These are phyloP conservation scores for Aspergillus pseudoglaucus DNA, from an alignment of 2,329 filamentous ascomycete species.

Conservation along the genomic window DNA sequence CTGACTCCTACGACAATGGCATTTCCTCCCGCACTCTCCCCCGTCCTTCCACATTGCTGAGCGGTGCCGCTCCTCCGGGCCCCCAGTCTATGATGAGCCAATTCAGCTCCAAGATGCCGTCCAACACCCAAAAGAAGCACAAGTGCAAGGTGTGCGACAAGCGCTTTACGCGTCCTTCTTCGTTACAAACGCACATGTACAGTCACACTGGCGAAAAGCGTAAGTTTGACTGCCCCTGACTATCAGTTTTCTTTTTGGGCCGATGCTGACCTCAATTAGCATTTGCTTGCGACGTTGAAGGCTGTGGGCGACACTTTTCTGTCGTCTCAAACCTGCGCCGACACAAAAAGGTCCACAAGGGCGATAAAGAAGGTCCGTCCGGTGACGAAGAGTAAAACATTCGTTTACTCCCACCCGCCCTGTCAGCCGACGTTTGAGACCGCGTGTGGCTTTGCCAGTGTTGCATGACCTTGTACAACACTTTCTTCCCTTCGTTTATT, in stretches of 20 bases:
- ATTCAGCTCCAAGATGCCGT: constrained; percentile 93
- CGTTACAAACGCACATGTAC: constrained; percentile 95
- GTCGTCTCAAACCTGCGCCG: constrained; percentile 92
- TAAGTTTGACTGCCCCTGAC: constrained; percentile 49
- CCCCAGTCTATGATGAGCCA: constrained; percentile 98
- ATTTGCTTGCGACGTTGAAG: constrained; percentile 88
- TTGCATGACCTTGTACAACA: constrained; percentile 26
- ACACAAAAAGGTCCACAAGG: constrained; percentile 94
- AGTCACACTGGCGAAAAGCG: constrained; percentile 97
- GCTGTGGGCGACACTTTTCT: constrained; percentile 92
- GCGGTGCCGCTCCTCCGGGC: constrained; percentile 64
- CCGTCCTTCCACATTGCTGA: constrained; percentile 61
- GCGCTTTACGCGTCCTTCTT: constrained; percentile 89
- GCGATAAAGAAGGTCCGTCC: constrained; percentile 39
- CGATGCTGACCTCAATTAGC: constrained; percentile 49
- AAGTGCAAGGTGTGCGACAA: constrained; percentile 99
- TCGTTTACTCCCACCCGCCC: constrained; percentile 1
- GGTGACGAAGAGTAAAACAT: constrained; percentile 37
- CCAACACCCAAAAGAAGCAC: constrained; percentile 97
- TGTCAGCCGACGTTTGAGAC: neutral
- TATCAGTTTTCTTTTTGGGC: neutral
- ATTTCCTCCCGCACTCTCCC: constrained; percentile 76
- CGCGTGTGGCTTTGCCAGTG: constrained; percentile 4
- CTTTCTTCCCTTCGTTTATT: constrained; percentile 18
- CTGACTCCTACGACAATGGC: constrained; percentile 69